Percentiles rank a stretch among this genome's conserved stretches.
These are phyloP conservation scores for Solanum pennellii DNA, from an alignment of 257 asterid species.

Conservation along the genomic window DNA sequence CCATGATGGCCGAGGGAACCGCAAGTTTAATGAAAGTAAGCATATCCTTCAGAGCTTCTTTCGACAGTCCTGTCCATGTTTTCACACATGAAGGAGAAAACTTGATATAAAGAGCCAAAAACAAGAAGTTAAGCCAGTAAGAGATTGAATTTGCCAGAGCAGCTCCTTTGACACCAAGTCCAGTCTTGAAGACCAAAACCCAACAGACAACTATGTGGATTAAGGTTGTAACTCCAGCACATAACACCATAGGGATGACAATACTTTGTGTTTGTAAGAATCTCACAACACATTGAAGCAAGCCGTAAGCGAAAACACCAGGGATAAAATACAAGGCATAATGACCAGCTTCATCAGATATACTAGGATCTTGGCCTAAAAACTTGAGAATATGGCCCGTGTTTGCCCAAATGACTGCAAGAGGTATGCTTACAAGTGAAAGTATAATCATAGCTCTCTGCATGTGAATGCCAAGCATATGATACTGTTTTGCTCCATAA, in stretches of 20 bases:
- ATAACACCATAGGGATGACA: conserved; percentile 70
- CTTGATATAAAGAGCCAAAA: conserved; percentile 38
- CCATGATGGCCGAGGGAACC: conserved; percentile 75
- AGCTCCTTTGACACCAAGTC: conserved; percentile 62
- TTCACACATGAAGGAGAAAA: conserved; percentile 44
- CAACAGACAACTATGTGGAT: conserved; percentile 46
- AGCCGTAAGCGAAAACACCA: conserved; percentile 38
- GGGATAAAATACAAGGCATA: conserved; percentile 67
- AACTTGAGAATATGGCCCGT: conserved; percentile 41
- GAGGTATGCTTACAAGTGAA: conserved; percentile 48
- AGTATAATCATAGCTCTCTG: conserved; percentile 68
- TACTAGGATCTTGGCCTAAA: conserved; percentile 61
- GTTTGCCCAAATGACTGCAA: conserved; percentile 61
- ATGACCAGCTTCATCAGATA: conserved; percentile 53
- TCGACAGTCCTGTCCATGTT: conserved; percentile 70
- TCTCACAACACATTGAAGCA: conserved; percentile 61
- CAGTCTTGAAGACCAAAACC: conserved; percentile 49
- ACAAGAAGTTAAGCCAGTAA: conserved; percentile 44
- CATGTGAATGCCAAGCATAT: conserved; percentile 67
- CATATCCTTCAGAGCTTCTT: conserved; percentile 39
- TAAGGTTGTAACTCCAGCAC: conserved; percentile 47
- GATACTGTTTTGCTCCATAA: conserved; percentile 72
- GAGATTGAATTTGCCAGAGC: conserved; percentile 57
- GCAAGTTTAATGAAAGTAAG: conserved; percentile 43
- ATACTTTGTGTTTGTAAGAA: conserved; percentile 65